Conservation (phyloP, 768 basidiomycete genomes). For the Agrocybe praecox region DNA sequence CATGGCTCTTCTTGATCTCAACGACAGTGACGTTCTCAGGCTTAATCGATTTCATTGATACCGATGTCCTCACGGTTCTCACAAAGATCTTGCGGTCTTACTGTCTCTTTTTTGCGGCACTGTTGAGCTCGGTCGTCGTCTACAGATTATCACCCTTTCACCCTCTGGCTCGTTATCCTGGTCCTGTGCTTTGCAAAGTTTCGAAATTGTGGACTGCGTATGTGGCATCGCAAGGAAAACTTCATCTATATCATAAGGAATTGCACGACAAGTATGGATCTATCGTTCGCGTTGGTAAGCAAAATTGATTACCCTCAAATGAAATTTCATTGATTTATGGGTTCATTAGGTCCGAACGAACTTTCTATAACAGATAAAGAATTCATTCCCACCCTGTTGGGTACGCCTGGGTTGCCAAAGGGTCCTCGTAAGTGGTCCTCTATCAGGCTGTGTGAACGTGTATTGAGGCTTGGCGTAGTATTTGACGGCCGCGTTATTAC, state of each 20-base stretch:
- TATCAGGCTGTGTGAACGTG: not conserved
- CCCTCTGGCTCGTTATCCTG: conserved; percentile 39
- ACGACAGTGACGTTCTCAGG: not conserved
- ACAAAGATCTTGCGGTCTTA: not conserved
- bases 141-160: conserved; percentile 49
- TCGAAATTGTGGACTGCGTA: conserved; percentile 40
- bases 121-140: conserved; percentile 20
- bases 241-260: conserved; percentile 42
- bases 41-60: not conserved
- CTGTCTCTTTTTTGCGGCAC: conserved; percentile 4
- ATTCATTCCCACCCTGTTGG: conserved; percentile 36
- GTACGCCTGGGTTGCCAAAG: conserved; percentile 42
- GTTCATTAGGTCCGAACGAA: conserved; percentile 44
- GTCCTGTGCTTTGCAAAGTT: conserved; percentile 40
- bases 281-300: conserved; percentile 53
- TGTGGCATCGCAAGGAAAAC: conserved; percentile 35
- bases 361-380: conserved; percentile 35
- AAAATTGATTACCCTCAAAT: not conserved
- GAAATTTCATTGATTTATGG: not conserved
- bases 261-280: conserved; percentile 58
- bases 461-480: conserved; percentile 17
- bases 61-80: not conserved
- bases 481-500: conserved; percentile 31
- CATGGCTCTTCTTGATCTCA: not conserved
- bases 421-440: conserved; percentile 32